Conservation (phyloP, 2,329 filamentous ascomycete species). For the Zymoseptoria pseudotritici region DNA sequence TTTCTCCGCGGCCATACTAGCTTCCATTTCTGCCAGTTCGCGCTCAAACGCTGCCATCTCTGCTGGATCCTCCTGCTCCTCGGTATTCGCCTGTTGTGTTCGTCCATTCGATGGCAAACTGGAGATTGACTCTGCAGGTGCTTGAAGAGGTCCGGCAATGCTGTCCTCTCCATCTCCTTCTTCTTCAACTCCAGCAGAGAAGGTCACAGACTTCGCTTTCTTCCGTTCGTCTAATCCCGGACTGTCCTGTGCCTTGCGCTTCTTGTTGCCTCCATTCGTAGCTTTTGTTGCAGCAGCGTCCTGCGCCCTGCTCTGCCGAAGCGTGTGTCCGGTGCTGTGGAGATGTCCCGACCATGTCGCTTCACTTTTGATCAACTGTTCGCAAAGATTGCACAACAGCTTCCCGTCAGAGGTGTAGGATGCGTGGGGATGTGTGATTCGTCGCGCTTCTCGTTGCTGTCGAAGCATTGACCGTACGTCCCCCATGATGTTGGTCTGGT, state of each 20-base stretch:
- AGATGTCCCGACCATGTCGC: slow-evolving; percentile 59
- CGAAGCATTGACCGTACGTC: slow-evolving; percentile 74
- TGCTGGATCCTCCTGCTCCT: slow-evolving; percentile 11
- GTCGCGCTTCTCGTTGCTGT: slow-evolving; percentile 65
- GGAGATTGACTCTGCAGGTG: not conserved
- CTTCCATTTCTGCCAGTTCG: slow-evolving; percentile 53
- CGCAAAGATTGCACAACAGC: slow-evolving; percentile 61
- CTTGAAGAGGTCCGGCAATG: slow-evolving; percentile 1
- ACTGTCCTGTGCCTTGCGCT: slow-evolving; percentile 43
- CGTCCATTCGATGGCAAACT: not conserved
- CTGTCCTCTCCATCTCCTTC: slow-evolving; percentile 31
- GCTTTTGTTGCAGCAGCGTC: slow-evolving; percentile 26
- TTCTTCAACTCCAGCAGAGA: slow-evolving; percentile 3
- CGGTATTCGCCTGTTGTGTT: not conserved
- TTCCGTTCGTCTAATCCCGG: slow-evolving; percentile 13
- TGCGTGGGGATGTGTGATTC: slow-evolving; percentile 63
- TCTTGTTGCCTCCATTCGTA: slow-evolving; percentile 35
- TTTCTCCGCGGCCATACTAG: slow-evolving; percentile 18
- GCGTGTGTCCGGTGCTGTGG: slow-evolving; percentile 43
- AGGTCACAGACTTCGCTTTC: slow-evolving; percentile 12
- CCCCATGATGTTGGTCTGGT: slow-evolving; percentile 49
- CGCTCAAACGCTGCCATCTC: slow-evolving; percentile 71
- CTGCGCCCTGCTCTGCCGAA: slow-evolving; percentile 26
- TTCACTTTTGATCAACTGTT: slow-evolving; percentile 57
- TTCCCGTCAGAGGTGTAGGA: slow-evolving; percentile 61